Conservation (phyloP, 2,329 filamentous ascomycete genomes). For the Pezicula rhizophila region DNA sequence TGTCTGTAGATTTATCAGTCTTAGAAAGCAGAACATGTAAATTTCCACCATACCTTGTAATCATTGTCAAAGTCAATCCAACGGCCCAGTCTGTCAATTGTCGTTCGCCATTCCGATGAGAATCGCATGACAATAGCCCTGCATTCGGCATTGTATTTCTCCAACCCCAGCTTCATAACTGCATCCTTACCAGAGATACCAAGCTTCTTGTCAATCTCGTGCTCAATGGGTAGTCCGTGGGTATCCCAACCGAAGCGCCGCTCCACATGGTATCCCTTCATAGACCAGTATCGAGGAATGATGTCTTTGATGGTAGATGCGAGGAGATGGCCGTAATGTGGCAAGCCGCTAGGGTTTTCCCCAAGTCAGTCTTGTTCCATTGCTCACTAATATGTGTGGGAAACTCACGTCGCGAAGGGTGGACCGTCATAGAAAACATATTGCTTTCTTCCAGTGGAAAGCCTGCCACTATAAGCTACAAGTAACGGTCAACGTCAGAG, state of each 20-base stretch:
- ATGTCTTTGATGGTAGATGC: constrained; percentile 97
- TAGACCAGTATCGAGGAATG: constrained; percentile 93
- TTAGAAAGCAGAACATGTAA: neutral
- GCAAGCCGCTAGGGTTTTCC: constrained; percentile 37
- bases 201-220: constrained; percentile 95
- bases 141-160: constrained; percentile 87
- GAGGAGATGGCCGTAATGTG: constrained; percentile 63
- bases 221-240: constrained; percentile 89
- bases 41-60: constrained; percentile 53
- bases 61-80: constrained; percentile 99
- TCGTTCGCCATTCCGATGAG: constrained; percentile 78
- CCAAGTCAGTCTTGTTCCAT: constrained; percentile 4
- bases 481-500: neutral
- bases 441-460: constrained; percentile 46
- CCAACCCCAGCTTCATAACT: constrained; percentile 79
- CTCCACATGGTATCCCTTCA: constrained; percentile 92
- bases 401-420: constrained; percentile 59
- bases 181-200: constrained; percentile 83
- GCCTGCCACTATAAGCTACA: constrained; percentile 6
- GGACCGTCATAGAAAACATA: constrained; percentile 96
- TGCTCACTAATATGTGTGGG: neutral
- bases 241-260: constrained; percentile 94
- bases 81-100: constrained; percentile 80
- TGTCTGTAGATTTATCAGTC: constrained; percentile 45
- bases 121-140: constrained; percentile 90